These are phyloP conservation scores for Penicillium odoratum DNA, from an alignment of 495 filamentous ascomycete species.

Conservation along the genomic window DNA sequence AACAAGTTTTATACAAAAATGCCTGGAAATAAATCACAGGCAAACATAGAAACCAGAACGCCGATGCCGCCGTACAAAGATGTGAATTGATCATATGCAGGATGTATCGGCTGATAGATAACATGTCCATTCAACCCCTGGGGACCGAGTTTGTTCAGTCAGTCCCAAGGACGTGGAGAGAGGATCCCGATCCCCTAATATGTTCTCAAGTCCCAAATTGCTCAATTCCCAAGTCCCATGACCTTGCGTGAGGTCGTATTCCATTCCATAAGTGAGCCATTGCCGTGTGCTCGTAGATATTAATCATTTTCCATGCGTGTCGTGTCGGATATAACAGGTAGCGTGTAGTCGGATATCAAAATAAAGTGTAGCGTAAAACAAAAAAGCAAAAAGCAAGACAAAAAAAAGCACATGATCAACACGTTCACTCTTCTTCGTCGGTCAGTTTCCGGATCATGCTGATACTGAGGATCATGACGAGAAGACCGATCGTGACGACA, in stretches of 20 bases:
- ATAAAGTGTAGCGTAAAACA: slow-evolving; percentile 13
- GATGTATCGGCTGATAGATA: slow-evolving; percentile 2
- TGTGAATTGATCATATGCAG: not conserved
- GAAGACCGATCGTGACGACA: slow-evolving; percentile 87
- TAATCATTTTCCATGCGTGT: slow-evolving; percentile 38
- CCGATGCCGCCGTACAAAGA: slow-evolving; percentile 20
- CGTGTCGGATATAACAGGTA: slow-evolving; percentile 27
- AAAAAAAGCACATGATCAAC: not conserved
- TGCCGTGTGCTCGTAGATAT: slow-evolving; percentile 25
- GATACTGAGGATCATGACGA: slow-evolving; percentile 95
- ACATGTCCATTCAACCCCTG: not conserved
- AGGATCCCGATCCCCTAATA: slow-evolving; percentile 23
- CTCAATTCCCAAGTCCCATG: slow-evolving; percentile 19
- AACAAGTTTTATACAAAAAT: slow-evolving; percentile 21
- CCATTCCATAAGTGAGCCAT: slow-evolving; percentile 20
- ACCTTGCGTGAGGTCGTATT: slow-evolving; percentile 14
- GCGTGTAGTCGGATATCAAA: slow-evolving; percentile 16
- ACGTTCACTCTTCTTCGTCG: slow-evolving; percentile 46
- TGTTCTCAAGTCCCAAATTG: slow-evolving; percentile 25
- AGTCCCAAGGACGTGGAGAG: slow-evolving; percentile 4
- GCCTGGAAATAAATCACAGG: not conserved
- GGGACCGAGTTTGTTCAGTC: not conserved
- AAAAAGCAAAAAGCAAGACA: slow-evolving; percentile 21
- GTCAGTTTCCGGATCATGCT: slow-evolving; percentile 60
- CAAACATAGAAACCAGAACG: slow-evolving; percentile 12